Evolutionary conservation across 192 early-diverging fungal species (phyloP).

Genomic region (Umbelopsis vinacea): DNA sequence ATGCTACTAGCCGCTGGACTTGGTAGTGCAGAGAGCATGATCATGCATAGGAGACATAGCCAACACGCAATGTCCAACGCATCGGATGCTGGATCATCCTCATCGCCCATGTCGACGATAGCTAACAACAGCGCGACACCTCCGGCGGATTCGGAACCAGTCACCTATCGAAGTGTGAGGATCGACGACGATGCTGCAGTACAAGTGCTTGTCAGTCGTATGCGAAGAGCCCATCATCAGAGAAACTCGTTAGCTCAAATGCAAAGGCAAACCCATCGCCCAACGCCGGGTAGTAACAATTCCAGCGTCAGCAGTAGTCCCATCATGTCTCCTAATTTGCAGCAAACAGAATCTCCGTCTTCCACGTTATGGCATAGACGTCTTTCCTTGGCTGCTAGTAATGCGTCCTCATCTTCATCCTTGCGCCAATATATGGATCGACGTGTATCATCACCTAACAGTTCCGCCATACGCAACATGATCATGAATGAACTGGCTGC

Average conservation of each 20-base stretch:
- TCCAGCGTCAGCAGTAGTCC: neutral
- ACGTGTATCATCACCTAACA: neutral
- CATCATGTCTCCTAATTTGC: neutral
- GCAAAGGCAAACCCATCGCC: neutral
- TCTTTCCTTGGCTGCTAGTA: neutral
- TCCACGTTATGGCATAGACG: conserved; percentile 11
- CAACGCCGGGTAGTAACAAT: neutral
- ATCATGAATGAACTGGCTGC: conserved; percentile 14
- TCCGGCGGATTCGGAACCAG: neutral
- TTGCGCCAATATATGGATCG: conserved; percentile 14
- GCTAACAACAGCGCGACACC: neutral
- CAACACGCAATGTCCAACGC: neutral
- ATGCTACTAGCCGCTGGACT: conserved; percentile 14
- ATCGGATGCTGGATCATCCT: conserved; percentile 3
- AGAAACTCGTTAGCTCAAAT: conserved; percentile 16
- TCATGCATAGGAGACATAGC: conserved; percentile 9
- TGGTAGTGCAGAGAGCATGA: neutral
- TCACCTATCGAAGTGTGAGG: conserved; percentile 4
- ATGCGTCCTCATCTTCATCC: neutral
- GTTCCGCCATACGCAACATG: conserved; percentile 13
- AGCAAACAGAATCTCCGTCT: neutral
- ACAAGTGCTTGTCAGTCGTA: neutral
- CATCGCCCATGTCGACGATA: neutral
- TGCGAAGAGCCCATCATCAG: conserved; percentile 18
- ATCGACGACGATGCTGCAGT: conserved; percentile 20